These are phyloP conservation scores for Arxiozyma telluris DNA, from an alignment of 1,139 yeast species.

Conservation along the genomic window DNA sequence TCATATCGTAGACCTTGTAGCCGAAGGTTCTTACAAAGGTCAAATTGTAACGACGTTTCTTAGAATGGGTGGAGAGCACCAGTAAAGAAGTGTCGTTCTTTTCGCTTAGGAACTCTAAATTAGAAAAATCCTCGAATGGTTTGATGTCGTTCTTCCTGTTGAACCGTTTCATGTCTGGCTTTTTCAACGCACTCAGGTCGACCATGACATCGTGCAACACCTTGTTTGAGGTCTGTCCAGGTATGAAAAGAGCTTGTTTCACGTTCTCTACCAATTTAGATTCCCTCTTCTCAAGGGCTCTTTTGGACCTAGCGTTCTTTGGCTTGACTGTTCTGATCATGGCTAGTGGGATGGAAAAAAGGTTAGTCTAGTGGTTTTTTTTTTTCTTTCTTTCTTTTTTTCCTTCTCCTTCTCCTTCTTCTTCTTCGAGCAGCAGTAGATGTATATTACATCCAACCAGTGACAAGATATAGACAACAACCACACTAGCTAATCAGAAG, in stretches of 20 bases:
- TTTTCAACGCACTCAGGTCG: conserved; percentile 83
- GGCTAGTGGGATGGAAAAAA: background rate
- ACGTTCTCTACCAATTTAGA: conserved; percentile 85
- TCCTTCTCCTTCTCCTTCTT: background rate
- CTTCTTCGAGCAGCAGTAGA: too few species aligned
- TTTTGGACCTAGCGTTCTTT: conserved; percentile 90
- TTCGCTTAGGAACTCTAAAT: conserved; percentile 84
- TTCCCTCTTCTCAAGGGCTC: conserved; percentile 84
- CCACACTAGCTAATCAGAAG: background rate
- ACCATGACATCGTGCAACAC: conserved; percentile 81
- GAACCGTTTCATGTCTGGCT: conserved; percentile 84
- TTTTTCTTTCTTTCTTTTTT: background rate
- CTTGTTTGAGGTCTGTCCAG: conserved; percentile 77
- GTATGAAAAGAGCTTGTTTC: conserved; percentile 83
- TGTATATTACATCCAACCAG: background rate
- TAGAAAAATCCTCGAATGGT: conserved; percentile 88
- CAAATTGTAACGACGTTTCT: conserved; percentile 87
- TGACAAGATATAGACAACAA: background rate
- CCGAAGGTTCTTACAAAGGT: conserved; percentile 86
- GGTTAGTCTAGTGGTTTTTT: background rate
- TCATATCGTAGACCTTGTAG: conserved; percentile 85
- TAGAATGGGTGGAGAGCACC: conserved; percentile 75
- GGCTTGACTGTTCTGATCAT: conserved; percentile 78
- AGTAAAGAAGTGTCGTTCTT: conserved; percentile 85
- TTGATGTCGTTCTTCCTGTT: conserved; percentile 78